These are phyloP conservation scores for Brassica napus DNA, from an alignment of 345 rosid species.

Conservation along the genomic window Da-Ae NC_063436.1:17832501-17833000, in stretches of 20 bases:
- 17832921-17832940: conserved; percentile 21
- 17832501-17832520: conserved; percentile 29
- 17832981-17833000: conserved; percentile 99
- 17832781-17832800: conserved; percentile 7
- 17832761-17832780: background rate
- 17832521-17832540: conserved; percentile 96
- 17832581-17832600: conserved; percentile 96
- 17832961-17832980: conserved; percentile 42
- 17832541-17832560: conserved; percentile 98
- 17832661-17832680: conserved; percentile 65
- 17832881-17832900: conserved; percentile 3
- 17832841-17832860: conserved; percentile 14
- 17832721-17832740: conserved; percentile 8
- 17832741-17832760: background rate
- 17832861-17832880: conserved; percentile 6
- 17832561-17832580: conserved; percentile 98
- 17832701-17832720: conserved; percentile 8
- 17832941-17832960: conserved; percentile 5
- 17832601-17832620: conserved; percentile 88
- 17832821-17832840: background rate
- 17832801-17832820: background rate
- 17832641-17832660: conserved; percentile 98
- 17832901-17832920: conserved; percentile 9
- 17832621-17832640: conserved; percentile 94
- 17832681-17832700: conserved; percentile 23